A percentile compares a stretch with the other conserved stretches of the same genome.
Conservation (phyloP, 139 green algal genomes). For the Chlamydomonas applanata region DNA sequence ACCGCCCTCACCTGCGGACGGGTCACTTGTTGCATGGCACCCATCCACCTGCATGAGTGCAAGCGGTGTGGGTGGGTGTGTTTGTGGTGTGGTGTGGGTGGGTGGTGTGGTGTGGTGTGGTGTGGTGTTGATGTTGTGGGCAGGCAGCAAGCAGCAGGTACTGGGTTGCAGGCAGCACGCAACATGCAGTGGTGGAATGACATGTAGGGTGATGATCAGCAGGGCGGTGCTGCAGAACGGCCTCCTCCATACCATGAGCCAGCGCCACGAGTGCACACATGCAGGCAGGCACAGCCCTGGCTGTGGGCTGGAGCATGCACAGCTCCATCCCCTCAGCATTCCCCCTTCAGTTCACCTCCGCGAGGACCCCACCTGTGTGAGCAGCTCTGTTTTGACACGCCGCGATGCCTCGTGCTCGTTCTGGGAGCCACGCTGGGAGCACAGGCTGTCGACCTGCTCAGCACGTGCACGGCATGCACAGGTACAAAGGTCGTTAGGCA, state of each 20-base stretch:
- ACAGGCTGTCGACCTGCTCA: slow-evolving; percentile 66
- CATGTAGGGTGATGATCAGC: too few relatives aligned
- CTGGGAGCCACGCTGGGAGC: slow-evolving; percentile 64
- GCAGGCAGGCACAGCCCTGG: not conserved
- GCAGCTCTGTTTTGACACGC: slow-evolving; percentile 92
- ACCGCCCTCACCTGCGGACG: slow-evolving; percentile 20
- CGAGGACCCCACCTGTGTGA: slow-evolving; percentile 85
- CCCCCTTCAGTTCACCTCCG: too few relatives aligned
- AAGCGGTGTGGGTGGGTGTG: not conserved
- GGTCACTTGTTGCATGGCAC: slow-evolving; percentile 23
- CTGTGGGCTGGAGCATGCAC: too few relatives aligned
- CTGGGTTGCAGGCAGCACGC: too few relatives aligned
- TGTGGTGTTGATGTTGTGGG: too few relatives aligned
- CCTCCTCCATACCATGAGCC: not conserved
- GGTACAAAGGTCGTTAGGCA: too few relatives aligned
- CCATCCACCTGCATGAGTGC: slow-evolving; percentile 56
- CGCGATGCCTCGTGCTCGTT: slow-evolving; percentile 89
- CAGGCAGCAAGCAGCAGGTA: too few relatives aligned
- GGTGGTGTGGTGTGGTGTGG: not conserved
- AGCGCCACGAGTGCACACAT: not conserved
- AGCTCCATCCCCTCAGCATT: too few relatives aligned
- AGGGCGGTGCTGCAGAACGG: not conserved
- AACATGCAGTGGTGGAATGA: too few relatives aligned
- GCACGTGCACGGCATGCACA: not conserved
- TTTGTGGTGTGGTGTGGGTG: not conserved